Conservation (phyloP, 768 basidiomycete genomes). For the Chalciporus pseudorubinellus region DNA sequence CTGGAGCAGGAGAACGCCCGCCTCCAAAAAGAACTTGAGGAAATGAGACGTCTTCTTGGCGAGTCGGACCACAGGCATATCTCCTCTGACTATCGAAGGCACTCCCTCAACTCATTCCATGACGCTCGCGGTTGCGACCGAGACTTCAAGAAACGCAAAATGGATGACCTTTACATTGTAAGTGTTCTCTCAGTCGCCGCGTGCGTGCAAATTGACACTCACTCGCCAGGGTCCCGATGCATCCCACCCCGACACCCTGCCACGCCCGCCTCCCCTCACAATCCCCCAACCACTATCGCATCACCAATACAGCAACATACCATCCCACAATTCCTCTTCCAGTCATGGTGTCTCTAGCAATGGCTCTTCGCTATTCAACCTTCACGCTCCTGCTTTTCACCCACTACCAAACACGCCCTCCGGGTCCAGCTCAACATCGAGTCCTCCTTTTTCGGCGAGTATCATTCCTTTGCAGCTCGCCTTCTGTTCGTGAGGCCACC, state of each 20-base stretch:
- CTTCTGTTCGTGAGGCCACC: constrained; percentile 33
- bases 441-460: constrained; percentile 88
- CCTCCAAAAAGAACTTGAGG: constrained; percentile 70
- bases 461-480: constrained; percentile 42
- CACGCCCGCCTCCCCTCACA: constrained; percentile 55
- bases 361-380: constrained; percentile 46
- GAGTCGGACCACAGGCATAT: constrained; percentile 42
- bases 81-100: constrained; percentile 47
- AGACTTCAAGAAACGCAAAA: constrained; percentile 62
- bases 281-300: constrained; percentile 54
- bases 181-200: background rate
- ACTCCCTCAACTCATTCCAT: constrained; percentile 45
- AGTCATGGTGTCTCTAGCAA: constrained; percentile 37
- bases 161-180: constrained; percentile 59
- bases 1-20: constrained; percentile 78
- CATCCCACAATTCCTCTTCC: constrained; percentile 41
- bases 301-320: constrained; percentile 47
- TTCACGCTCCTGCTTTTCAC: constrained; percentile 57
- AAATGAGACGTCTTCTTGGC: constrained; percentile 63
- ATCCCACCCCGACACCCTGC: constrained; percentile 35
- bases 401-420: constrained; percentile 69
- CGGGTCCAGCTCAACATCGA: constrained; percentile 69
- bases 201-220: background rate
- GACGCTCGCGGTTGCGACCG: constrained; percentile 52
- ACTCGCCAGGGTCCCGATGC: constrained; percentile 44